Base-by-base conservation (phyloP, 768 basidiomycete species). In the Tricholoma furcatifolium region DNA sequence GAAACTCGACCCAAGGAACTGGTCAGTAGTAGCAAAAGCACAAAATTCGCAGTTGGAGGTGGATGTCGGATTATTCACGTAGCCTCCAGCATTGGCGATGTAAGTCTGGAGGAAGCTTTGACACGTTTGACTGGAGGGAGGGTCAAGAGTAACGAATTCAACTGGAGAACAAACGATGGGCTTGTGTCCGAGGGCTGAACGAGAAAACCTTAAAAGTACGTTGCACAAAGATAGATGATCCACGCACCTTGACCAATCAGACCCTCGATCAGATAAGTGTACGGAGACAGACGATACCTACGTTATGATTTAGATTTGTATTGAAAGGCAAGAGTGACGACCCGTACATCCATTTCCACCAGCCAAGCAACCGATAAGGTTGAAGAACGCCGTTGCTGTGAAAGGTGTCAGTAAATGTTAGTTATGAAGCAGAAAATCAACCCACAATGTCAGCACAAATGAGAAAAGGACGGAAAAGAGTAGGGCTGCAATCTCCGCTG, bases 341-440 rank as follows among this genome's bases (percentile, higher is more conserved):
- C 14, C 15, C 60, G 55, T 78, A 88, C 85, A 87, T 85, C 85
- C 86, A 88, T 47, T 67, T 62, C 87, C 87, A 89, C 81, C 84
- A 85, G 10, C 80, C 80, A 2, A 88, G 78, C 15, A 74, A 71
- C 7, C 73, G 58, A 61, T 71, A 84, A 6, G 87, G 87, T 59
- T 89, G 87, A 3, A 89, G 62, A 34, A 88, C 83, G 55, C 85
- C 86, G 56, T 86, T 76, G 61, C 81, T 83, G 56, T 9, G 44
- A 34, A 35, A 35, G 43, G 47, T 39, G 41, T 18, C 18, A 43
- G 24, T 24, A 35, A 15, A 27, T 35, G 31, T 46, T 21, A 39
- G 14, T 6, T 31, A 64, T 54, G 56, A 58, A 7, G 43, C 15
- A 31, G 21, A 40, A 30, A 47, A 38, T 20, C 63, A 7, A 71